Evolutionary conservation across 495 filamentous ascomycete species (phyloP).

Genomic region (Extremus antarcticus): DNA sequence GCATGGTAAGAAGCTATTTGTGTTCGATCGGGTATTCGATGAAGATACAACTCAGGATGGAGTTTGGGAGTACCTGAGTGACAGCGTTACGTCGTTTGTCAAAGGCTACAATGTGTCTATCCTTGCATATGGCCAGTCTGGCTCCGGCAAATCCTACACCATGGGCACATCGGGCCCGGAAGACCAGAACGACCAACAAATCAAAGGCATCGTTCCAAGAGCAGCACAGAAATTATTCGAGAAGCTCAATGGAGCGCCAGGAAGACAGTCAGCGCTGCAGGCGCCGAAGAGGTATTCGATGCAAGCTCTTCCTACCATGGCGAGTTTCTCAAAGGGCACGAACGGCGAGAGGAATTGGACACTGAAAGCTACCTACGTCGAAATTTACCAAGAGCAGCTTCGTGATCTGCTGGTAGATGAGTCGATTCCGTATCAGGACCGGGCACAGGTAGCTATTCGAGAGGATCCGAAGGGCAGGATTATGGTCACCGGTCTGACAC

Average conservation of each 20-base stretch:
- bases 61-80: constrained; percentile 87
- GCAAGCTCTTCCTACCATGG: constrained; percentile 38
- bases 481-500: constrained; percentile 75
- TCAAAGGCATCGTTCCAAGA: constrained; percentile 87
- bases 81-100: constrained; percentile 81
- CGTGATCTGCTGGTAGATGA: constrained; percentile 85
- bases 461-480: constrained; percentile 96
- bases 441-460: constrained; percentile 68
- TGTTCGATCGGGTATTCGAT: constrained; percentile 90
- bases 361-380: constrained; percentile 91
- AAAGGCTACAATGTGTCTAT: constrained; percentile 99
- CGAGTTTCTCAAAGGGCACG: constrained; percentile 38
- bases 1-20: constrained; percentile 85
- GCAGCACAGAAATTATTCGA: constrained; percentile 83
- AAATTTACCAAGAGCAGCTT: constrained; percentile 97
- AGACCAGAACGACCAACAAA: constrained; percentile 62
- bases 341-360: constrained; percentile 83
- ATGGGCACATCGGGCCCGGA: constrained; percentile 91
- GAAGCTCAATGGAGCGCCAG: constrained; percentile 56
- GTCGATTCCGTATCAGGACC: constrained; percentile 52
- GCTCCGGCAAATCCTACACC: constrained; percentile 98
- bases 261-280: constrained; percentile 55
- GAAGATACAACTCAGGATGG: constrained; percentile 78
- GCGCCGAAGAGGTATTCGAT: constrained; percentile 75
- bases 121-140: constrained; percentile 96